Percentiles rank a stretch among this genome's conserved stretches.
These are phyloP conservation scores for Candida montana DNA, from an alignment of 805 yeast genomes.

Conservation along the genomic window DNA sequence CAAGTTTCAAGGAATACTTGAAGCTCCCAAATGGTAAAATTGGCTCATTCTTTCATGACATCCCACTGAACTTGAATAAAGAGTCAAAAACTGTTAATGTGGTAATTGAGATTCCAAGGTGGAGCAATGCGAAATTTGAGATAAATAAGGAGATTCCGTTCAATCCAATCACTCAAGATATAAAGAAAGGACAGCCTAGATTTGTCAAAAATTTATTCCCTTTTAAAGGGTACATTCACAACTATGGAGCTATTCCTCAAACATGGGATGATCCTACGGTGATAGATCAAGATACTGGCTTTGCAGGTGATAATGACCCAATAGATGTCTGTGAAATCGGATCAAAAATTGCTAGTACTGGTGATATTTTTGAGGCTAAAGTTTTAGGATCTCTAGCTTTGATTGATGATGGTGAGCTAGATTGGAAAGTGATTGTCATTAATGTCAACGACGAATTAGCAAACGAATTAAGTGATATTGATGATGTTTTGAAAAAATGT, in stretches of 20 bases:
- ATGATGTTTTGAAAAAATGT: conserved; percentile 60
- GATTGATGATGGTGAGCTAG: conserved; percentile 92
- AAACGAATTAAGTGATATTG: conserved; percentile 49
- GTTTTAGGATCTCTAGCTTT: conserved; percentile 73
- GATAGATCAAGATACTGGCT: conserved; percentile 33
- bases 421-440: conserved; percentile 84
- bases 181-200: conserved; percentile 67
- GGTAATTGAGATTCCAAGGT: conserved; percentile 74
- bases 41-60: conserved; percentile 51
- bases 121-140: conserved; percentile 83
- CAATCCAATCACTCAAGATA: conserved; percentile 80
- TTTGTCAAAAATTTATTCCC: conserved; percentile 79
- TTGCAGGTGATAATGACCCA: conserved; percentile 90
- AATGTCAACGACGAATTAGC: conserved; percentile 65
- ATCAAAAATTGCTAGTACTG: conserved; percentile 45
- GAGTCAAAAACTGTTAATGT: conserved; percentile 45
- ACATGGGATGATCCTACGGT: conserved; percentile 96
- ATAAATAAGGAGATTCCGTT: conserved; percentile 50
- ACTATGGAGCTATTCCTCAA: conserved; percentile 86
- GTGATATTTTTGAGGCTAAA: conserved; percentile 62
- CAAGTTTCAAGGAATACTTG: conserved; percentile 41
- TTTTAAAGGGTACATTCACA: conserved; percentile 77
- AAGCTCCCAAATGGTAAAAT: conserved; percentile 37
- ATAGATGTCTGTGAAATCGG: conserved; percentile 85
- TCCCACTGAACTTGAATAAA: conserved; percentile 50